Evolutionary conservation across 139 green algal species (phyloP).

Genomic region (Micractinium conductrix): DNA sequence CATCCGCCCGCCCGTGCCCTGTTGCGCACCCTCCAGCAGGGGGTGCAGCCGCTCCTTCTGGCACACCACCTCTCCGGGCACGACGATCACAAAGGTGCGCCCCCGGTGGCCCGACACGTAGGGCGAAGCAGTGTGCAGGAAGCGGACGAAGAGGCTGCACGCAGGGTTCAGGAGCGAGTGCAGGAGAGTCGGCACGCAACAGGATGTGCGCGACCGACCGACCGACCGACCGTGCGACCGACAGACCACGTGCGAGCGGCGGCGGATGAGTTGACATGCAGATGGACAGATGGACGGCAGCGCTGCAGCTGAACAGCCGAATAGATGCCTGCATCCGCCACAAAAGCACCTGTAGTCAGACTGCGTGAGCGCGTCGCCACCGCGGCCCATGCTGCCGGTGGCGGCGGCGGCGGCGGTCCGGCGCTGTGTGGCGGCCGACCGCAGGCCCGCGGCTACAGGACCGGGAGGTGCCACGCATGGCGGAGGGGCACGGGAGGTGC

Average conservation of each 20-base stretch:
- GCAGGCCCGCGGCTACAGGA: too few species aligned
- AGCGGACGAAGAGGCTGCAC: slow-evolving; percentile 37
- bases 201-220: too few species aligned
- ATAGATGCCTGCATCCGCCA: background rate
- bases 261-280: too few species aligned
- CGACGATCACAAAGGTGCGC: slow-evolving; percentile 89
- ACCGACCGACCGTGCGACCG: too few species aligned
- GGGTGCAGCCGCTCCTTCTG: slow-evolving; percentile 21
- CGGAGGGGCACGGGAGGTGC: too few species aligned
- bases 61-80: slow-evolving; percentile 74
- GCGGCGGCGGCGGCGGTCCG: too few species aligned
- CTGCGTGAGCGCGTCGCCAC: background rate
- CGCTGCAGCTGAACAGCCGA: background rate
- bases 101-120: slow-evolving; percentile 92
- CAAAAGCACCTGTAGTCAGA: background rate
- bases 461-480: too few species aligned
- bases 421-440: too few species aligned
- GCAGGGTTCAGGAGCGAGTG: too few species aligned
- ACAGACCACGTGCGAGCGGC: too few species aligned
- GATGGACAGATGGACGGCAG: background rate
- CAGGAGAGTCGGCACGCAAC: too few species aligned
- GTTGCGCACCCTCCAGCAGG: slow-evolving; percentile 16
- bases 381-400: slow-evolving; percentile 8
- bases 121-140: slow-evolving; percentile 71
- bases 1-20: background rate